Evolutionary conservation across 768 basidiomycete species (phyloP).

Genomic region (Podaxis pistillaris): DNA sequence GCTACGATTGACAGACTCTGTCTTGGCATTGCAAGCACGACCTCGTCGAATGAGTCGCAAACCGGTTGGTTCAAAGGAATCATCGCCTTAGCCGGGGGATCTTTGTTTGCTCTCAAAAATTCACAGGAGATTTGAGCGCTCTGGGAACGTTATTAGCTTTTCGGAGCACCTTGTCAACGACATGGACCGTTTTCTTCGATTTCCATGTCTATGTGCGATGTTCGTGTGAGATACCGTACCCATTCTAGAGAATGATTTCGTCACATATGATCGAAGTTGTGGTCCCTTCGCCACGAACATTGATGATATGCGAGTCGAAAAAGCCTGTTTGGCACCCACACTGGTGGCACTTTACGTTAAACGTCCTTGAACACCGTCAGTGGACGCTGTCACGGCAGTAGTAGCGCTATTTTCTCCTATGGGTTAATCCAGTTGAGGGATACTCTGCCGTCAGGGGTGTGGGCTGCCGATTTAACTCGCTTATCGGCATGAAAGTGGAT

Average conservation of each 20-base stretch:
- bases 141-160: not conserved
- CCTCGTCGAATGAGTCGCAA: not conserved
- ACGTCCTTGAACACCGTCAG: not conserved
- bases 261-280: not conserved
- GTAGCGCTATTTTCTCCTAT: not conserved
- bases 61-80: not conserved
- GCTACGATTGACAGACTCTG: not conserved
- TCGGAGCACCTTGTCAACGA: slow-evolving; percentile 3
- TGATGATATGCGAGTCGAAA: not conserved
- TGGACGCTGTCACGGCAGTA: not conserved
- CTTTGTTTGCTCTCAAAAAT: not conserved
- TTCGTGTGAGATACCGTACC: not conserved
- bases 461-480: not conserved
- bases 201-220: not conserved
- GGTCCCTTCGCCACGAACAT: not conserved
- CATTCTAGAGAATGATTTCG: not conserved
- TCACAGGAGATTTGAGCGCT: not conserved
- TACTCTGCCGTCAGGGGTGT: not conserved
- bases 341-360: slow-evolving; percentile 1
- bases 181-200: not conserved
- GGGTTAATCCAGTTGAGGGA: not conserved
- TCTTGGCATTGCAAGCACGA: not conserved
- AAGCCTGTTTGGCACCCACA: not conserved
- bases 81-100: not conserved
- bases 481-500: not conserved